Evolutionary conservation across 1,284 basidiomycete species (phyloP).

Genomic region (Cryptococcus sp.): DNA sequence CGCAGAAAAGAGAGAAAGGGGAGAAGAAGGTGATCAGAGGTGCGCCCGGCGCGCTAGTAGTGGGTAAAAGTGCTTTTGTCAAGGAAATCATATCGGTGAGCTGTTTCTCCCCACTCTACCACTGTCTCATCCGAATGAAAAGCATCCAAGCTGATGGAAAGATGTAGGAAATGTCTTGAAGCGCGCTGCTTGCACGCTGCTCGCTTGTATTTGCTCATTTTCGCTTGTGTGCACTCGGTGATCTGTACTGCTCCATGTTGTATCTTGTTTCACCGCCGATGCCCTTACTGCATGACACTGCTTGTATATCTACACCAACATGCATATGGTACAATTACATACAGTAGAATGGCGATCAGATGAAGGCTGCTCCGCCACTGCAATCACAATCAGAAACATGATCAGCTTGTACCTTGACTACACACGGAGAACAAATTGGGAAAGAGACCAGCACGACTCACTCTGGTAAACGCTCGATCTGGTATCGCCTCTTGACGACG

Average conservation of each 20-base stretch:
- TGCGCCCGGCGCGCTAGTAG: conserved; percentile 18
- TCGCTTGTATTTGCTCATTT: too few species aligned
- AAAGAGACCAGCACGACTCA: conserved; percentile 25
- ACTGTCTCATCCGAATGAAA: too few species aligned
- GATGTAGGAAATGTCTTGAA: conserved; percentile 4
- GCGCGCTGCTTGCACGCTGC: too few species aligned
- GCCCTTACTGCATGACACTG: too few species aligned
- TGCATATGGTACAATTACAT: conserved; percentile 12
- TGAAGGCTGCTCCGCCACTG: conserved; percentile 32
- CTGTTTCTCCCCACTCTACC: neutral
- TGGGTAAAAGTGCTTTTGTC: conserved; percentile 14
- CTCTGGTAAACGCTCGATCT: conserved; percentile 90
- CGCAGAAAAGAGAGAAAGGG: conserved; percentile 5
- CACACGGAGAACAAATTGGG: neutral
- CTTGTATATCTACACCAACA: neutral
- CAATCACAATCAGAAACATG: neutral
- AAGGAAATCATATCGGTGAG: conserved; percentile 25
- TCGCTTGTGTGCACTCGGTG: too few species aligned
- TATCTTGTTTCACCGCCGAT: too few species aligned
- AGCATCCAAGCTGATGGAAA: neutral
- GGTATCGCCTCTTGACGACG: conserved; percentile 84
- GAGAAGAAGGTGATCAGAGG: conserved; percentile 21
- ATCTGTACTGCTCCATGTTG: too few species aligned
- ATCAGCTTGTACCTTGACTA: neutral
- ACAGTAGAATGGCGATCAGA: conserved; percentile 8